A percentile compares a stretch with the other conserved stretches of the same genome.
phyloP scores from a whole-genome alignment of 768 basidiomycete species.

The Pisolithus sp. region DNA sequence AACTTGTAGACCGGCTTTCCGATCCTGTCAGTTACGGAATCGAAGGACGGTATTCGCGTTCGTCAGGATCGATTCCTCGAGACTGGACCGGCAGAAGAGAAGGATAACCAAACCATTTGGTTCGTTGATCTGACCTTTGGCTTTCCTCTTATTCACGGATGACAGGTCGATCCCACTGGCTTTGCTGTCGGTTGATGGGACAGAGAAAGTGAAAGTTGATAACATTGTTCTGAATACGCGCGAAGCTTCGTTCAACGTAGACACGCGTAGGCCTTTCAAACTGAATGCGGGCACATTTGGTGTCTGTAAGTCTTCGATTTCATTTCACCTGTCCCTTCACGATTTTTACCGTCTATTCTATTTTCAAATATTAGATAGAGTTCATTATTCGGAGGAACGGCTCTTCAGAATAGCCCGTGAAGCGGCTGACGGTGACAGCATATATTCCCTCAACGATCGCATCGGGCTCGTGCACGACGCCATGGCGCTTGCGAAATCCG shows the following conservation, averaged over 20 bases:
- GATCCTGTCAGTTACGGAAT: conserved; percentile 80
- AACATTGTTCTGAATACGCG: conserved; percentile 61
- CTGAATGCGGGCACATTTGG: conserved; percentile 85
- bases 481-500: conserved; percentile 74
- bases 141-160: not conserved
- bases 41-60: conserved; percentile 60
- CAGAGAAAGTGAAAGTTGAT: conserved; percentile 55
- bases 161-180: conserved; percentile 76
- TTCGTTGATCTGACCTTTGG: conserved; percentile 19
- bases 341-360: not conserved
- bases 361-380: conserved; percentile 51
- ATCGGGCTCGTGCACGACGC: conserved; percentile 86
- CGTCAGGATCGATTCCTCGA: conserved; percentile 91
- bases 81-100: conserved; percentile 67
- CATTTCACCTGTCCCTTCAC: no score
- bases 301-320: conserved; percentile 58
- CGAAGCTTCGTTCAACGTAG: conserved; percentile 62
- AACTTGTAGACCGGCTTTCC: conserved; percentile 69
- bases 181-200: conserved; percentile 53
- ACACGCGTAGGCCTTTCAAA: conserved; percentile 77
- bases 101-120: conserved; percentile 90
- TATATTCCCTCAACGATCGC: conserved; percentile 78
- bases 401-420: conserved; percentile 73
- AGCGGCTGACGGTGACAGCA: conserved; percentile 56
- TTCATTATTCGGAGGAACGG: conserved; percentile 77